Percentiles rank a stretch among this genome's conserved stretches.
Evolutionary conservation across 116 monocot genomes (phyloP).

Genomic region (Papilionanthe hybrid): DNA sequence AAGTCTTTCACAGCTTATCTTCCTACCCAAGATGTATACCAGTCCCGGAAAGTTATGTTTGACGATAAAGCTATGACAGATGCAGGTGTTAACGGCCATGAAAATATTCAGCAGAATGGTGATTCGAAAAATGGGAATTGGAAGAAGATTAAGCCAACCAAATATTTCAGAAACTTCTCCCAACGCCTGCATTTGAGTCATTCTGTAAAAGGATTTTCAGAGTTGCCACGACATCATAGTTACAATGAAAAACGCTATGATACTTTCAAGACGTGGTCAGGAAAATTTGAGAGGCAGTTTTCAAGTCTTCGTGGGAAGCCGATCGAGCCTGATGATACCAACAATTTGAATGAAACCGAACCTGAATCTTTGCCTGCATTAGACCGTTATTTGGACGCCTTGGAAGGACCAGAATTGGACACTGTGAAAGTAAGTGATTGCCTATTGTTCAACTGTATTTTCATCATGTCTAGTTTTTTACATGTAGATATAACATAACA

Average conservation of each 20-base stretch:
- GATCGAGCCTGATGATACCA: not conserved
- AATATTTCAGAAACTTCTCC: not conserved
- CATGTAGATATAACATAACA: not conserved
- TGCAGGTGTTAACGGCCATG: not conserved
- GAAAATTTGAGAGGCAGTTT: constrained; percentile 35
- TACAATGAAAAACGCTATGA: constrained; percentile 45
- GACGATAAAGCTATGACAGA: too few species aligned
- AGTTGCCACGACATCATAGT: not conserved
- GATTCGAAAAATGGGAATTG: not conserved
- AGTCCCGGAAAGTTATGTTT: not conserved
- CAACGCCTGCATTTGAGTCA: not conserved
- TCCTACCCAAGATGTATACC: not conserved
- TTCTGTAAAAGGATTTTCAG: not conserved
- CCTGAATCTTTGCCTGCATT: constrained; percentile 22
- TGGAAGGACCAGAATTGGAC: constrained; percentile 14
- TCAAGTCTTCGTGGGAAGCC: constrained; percentile 29
- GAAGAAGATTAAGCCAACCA: not conserved
- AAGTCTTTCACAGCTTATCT: not conserved
- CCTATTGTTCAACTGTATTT: not conserved
- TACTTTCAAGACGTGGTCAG: constrained; percentile 70
- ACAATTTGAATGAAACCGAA: constrained; percentile 16
- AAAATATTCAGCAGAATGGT: not conserved
- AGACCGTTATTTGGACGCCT: not conserved
- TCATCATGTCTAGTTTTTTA: not conserved
- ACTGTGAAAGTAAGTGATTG: constrained; percentile 17